A percentile compares a stretch with the other conserved stretches of the same genome.
phyloP scores from a whole-genome alignment of 1,139 yeast species.

The Kodamaea suecica region DNA sequence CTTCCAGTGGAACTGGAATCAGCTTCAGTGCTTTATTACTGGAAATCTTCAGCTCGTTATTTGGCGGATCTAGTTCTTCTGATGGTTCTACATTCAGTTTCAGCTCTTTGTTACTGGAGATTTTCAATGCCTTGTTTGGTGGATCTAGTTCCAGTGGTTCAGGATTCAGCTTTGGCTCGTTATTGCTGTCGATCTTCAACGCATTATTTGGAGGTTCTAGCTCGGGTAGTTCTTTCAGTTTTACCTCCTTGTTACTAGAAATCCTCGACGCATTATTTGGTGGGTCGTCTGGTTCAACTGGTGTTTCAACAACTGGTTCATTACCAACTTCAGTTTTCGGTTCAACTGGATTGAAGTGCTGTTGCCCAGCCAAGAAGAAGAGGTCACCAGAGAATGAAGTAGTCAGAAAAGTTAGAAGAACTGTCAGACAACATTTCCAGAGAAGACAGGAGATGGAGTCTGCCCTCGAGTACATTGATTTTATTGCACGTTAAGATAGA shows the following conservation, averaged over 20 bases:
- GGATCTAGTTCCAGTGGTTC: slow-evolving; percentile 13
- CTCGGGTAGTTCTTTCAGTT: slow-evolving; percentile 11
- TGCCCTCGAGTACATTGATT: slow-evolving; percentile 14
- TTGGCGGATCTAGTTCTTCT: slow-evolving; percentile 14
- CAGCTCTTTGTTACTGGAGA: slow-evolving; percentile 11
- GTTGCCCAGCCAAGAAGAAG: slow-evolving; percentile 19
- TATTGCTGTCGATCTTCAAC: slow-evolving; percentile 11
- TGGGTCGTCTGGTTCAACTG: slow-evolving; percentile 5
- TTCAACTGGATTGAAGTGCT: slow-evolving; percentile 16
- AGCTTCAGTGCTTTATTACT: slow-evolving; percentile 10
- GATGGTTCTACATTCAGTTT: slow-evolving; percentile 11
- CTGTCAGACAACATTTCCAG: slow-evolving; percentile 18
- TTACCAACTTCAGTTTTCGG: slow-evolving; percentile 13
- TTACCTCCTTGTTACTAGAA: slow-evolving; percentile 10
- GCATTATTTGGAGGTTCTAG: slow-evolving; percentile 16
- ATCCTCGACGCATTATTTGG: slow-evolving; percentile 10
- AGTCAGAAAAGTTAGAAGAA: slow-evolving; percentile 17
- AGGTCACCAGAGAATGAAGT: slow-evolving; percentile 20
- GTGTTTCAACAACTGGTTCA: slow-evolving; percentile 10
- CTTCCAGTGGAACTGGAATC: slow-evolving; percentile 10
- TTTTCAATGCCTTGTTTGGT: slow-evolving; percentile 13
- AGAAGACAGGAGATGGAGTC: slow-evolving; percentile 15
- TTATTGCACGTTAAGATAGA: slow-evolving; percentile 10
- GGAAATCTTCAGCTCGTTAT: slow-evolving; percentile 13
- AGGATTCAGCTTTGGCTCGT: slow-evolving; percentile 7